These are phyloP conservation scores for Echinosphaeria canescens DNA, from an alignment of 2,329 filamentous ascomycete species.

Conservation along the genomic window DNA sequence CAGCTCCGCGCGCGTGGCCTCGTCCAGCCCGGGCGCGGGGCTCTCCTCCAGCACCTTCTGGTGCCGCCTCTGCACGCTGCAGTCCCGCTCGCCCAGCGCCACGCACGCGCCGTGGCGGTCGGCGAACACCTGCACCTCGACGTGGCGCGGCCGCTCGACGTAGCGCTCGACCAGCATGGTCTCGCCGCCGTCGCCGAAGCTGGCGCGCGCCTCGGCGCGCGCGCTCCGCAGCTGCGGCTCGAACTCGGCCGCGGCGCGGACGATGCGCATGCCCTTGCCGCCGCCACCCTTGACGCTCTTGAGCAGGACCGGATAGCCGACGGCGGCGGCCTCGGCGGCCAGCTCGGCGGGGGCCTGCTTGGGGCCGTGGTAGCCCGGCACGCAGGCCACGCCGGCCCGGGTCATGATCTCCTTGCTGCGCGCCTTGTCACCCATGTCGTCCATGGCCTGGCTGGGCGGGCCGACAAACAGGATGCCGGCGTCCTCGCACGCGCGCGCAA, in stretches of 20 bases:
- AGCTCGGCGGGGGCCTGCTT: slow-evolving; percentile 50
- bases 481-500: slow-evolving; percentile 72
- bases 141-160: slow-evolving; percentile 58
- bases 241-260: slow-evolving; percentile 46
- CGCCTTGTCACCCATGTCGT: slow-evolving; percentile 88
- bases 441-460: slow-evolving; percentile 60
- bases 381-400: slow-evolving; percentile 82
- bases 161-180: slow-evolving; percentile 75
- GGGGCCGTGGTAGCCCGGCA: slow-evolving; percentile 81
- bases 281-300: slow-evolving; percentile 70
- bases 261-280: slow-evolving; percentile 70
- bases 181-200: slow-evolving; percentile 62
- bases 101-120: slow-evolving; percentile 62
- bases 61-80: slow-evolving; percentile 67
- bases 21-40: slow-evolving; percentile 47
- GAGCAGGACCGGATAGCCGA: slow-evolving; percentile 47
- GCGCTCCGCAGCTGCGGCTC: slow-evolving; percentile 48
- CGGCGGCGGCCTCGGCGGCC: slow-evolving; percentile 46
- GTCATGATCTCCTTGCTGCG: slow-evolving; percentile 95
- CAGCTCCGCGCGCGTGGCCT: slow-evolving; percentile 33
- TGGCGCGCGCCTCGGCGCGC: slow-evolving; percentile 50
- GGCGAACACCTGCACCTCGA: slow-evolving; percentile 82
- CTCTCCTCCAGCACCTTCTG: slow-evolving; percentile 88
- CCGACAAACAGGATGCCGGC: slow-evolving; percentile 91
- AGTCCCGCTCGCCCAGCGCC: slow-evolving; percentile 73